These are phyloP conservation scores for Puccinia brachypodii DNA, from an alignment of 1,284 basidiomycete genomes.

Conservation along the genomic window DNA sequence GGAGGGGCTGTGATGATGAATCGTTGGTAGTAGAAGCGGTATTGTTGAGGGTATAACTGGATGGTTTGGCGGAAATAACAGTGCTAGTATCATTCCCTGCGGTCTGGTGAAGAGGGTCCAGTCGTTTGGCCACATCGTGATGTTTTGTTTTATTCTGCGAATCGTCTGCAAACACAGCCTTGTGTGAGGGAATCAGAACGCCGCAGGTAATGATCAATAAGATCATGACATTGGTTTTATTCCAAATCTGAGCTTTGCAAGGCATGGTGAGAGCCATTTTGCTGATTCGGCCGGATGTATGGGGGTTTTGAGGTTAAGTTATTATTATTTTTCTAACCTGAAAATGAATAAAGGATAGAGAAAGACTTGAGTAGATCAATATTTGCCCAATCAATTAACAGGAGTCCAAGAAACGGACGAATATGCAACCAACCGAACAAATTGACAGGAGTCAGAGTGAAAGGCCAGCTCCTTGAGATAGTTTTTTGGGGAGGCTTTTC, in stretches of 20 bases:
- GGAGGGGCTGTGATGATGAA: not conserved
- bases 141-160: not conserved
- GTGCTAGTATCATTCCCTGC: not conserved
- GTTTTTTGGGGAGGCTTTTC: not conserved
- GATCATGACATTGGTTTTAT: not conserved
- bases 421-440: not conserved
- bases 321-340: too few species aligned
- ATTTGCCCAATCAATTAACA: not conserved
- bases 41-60: not conserved
- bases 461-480: not conserved
- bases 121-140: not conserved
- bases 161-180: not conserved
- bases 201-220: slow-evolving; percentile 6
- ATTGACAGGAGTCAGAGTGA: not conserved
- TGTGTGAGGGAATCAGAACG: not conserved
- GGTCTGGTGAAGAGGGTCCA: not conserved
- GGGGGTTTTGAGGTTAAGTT: not conserved
- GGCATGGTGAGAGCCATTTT: not conserved
- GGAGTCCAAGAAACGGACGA: not conserved
- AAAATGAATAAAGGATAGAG: not conserved
- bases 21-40: not conserved
- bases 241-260: not conserved
- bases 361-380: not conserved
- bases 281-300: not conserved
- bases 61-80: not conserved